Evolutionary conservation across 345 rosid species (phyloP).

Genomic region (Pistacia vera): DNA sequence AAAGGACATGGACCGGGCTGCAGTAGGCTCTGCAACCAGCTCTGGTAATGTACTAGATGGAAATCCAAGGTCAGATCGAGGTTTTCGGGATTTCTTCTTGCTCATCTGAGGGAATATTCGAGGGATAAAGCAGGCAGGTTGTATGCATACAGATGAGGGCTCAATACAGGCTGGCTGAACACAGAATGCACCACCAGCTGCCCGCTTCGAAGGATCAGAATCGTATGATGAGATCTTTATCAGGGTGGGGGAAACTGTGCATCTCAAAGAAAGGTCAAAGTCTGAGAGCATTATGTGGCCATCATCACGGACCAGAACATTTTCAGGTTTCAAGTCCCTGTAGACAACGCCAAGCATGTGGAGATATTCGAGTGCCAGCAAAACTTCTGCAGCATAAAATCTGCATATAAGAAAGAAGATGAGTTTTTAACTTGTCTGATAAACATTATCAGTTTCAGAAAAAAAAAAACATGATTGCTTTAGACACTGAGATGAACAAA

Average conservation of each 20-base stretch:
- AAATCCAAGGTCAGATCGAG: slow-evolving; percentile 53
- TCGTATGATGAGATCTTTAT: slow-evolving; percentile 57
- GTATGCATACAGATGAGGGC: slow-evolving; percentile 86
- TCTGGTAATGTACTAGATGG: slow-evolving; percentile 65
- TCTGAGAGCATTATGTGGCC: slow-evolving; percentile 99
- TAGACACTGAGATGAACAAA: background rate
- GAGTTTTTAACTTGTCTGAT: background rate
- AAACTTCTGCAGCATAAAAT: slow-evolving; percentile 95
- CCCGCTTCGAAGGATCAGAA: slow-evolving; percentile 73
- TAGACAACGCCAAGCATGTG: slow-evolving; percentile 99
- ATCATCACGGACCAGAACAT: slow-evolving; percentile 96
- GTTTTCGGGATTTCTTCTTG: slow-evolving; percentile 73
- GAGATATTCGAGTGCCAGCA: slow-evolving; percentile 95
- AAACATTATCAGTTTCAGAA: background rate
- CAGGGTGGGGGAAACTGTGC: slow-evolving; percentile 90
- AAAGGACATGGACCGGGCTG: slow-evolving; percentile 96
- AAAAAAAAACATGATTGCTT: background rate
- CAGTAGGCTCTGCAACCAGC: slow-evolving; percentile 93
- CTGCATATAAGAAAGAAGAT: slow-evolving; percentile 42
- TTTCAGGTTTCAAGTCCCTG: slow-evolving; percentile 97
- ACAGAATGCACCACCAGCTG: slow-evolving; percentile 65
- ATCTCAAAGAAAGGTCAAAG: slow-evolving; percentile 92
- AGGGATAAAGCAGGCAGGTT: slow-evolving; percentile 87
- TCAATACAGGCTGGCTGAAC: slow-evolving; percentile 92
- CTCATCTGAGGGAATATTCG: slow-evolving; percentile 73